phyloP scores from a whole-genome alignment of 345 rosid species.

The Citrus medica region DNA sequence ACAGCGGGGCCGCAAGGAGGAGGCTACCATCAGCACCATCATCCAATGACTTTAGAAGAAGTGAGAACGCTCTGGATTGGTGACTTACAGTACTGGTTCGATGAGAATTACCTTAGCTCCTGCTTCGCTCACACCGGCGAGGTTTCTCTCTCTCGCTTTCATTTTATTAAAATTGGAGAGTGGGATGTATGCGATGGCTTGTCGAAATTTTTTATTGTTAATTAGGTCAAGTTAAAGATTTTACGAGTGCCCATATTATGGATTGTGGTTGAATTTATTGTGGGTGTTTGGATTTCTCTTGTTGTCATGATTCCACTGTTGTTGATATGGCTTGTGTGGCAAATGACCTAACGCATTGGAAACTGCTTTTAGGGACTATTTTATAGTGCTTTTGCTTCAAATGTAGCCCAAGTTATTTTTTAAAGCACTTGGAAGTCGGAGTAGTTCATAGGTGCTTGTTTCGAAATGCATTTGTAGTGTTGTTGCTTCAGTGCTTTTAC shows the following conservation, averaged over 20 bases:
- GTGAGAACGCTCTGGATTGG: slow-evolving; percentile 98
- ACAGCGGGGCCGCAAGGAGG: slow-evolving; percentile 35
- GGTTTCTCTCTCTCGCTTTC: slow-evolving; percentile 33
- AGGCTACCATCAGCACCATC: slow-evolving; percentile 44
- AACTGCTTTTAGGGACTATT: not conserved
- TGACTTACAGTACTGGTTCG: slow-evolving; percentile 94
- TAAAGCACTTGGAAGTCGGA: not conserved
- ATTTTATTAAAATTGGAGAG: not conserved
- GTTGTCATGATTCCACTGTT: not conserved
- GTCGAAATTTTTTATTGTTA: not conserved
- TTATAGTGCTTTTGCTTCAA: not conserved
- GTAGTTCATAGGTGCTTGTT: not conserved
- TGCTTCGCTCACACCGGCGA: slow-evolving; percentile 97
- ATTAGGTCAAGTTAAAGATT: not conserved
- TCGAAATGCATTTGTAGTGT: not conserved
- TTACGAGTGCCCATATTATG: not conserved
- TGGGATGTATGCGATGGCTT: too few relatives aligned
- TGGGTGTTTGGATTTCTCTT: not conserved
- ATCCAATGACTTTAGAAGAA: slow-evolving; percentile 83
- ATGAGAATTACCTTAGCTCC: slow-evolving; percentile 75
- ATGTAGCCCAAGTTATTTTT: not conserved
- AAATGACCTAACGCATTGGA: not conserved
- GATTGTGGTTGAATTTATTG: not conserved
- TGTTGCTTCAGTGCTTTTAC: not conserved
- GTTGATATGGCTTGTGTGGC: not conserved